Base-by-base conservation (phyloP, 805 yeast genomes). In the Monosporozyma servazzii region DNA sequence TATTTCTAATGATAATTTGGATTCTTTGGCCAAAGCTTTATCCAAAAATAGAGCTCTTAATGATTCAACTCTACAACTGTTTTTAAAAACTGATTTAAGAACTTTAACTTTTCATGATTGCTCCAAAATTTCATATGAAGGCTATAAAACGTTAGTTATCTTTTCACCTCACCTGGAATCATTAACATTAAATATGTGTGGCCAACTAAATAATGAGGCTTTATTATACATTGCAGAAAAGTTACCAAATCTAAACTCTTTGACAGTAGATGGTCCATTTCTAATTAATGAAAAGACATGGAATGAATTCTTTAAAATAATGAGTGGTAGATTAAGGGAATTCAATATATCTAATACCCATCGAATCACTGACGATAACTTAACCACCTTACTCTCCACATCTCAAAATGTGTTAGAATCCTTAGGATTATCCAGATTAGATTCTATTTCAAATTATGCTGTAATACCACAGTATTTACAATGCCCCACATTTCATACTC, bases 71-170 rank as follows among this genome's bases (percentile, higher is more conserved):
- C 66, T 90, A 63, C 71, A 81, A 45, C 71, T 93, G 47, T 91
- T 93, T 62, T 69, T 93, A 49, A 80, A 81, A 46, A 76, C 88
- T 0, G 73, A 76, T 15, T 64, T 81, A 47, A 76, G 68, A 51
- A 65, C 69, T 3, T 68, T 93, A 29, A 86, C 86, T 55, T 81
- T 93, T 55, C 88, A 96, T 89, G 99, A 93, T 68, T 93, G 99
- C 65, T 88, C 96, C 0, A 81, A 80, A 47, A 74, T 93, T 17
- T 78, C 80, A 23, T 75, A 76, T 41, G 84, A 78, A 54, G 78
- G 93, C 0, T 75, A 83, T 54, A 77, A 78, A 58, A 75, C 80
- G 56, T 79, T 93, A 39, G 89, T 90, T 0, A 74, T 95, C 0
- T 84, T 71, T 63, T 87, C 96, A 58, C 96, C 96, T 0, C 74